phyloP scores from a whole-genome alignment of 192 early-diverging fungal species.

The Pilaira anomala region DNA sequence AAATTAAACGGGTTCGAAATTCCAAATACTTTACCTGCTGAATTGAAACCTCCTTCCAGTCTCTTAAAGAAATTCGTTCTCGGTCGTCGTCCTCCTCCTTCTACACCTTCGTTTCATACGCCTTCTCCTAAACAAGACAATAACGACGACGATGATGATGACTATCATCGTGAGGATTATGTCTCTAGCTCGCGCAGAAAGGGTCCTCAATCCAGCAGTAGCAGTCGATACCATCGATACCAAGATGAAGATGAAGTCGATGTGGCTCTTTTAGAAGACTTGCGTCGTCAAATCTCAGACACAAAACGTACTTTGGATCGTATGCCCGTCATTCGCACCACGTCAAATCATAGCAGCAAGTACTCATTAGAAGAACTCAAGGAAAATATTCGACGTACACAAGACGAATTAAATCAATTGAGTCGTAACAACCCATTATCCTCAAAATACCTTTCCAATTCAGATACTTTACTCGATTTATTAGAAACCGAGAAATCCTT shows the following conservation, averaged over 20 bases:
- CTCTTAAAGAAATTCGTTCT: slow-evolving; percentile 33
- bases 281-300: slow-evolving; percentile 17
- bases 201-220: neutral
- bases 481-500: slow-evolving; percentile 25
- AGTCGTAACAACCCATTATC: slow-evolving; percentile 2
- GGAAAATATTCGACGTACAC: slow-evolving; percentile 41
- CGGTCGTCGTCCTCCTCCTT: slow-evolving; percentile 20
- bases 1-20: slow-evolving; percentile 82
- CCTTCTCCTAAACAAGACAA: neutral
- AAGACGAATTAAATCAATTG: slow-evolving; percentile 27
- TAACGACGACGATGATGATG: no score
- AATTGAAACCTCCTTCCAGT: slow-evolving; percentile 83
- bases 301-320: slow-evolving; percentile 9
- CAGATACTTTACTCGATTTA: slow-evolving; percentile 21
- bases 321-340: neutral
- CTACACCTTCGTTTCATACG: slow-evolving; percentile 5
- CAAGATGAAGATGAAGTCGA: neutral
- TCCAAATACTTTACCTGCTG: slow-evolving; percentile 73
- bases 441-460: slow-evolving; percentile 11
- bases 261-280: slow-evolving; percentile 15
- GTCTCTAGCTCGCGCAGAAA: slow-evolving; percentile 34
- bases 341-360: neutral
- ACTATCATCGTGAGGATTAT: slow-evolving; percentile 26
- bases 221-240: neutral
- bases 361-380: slow-evolving; percentile 44